Evolutionary conservation across 345 rosid genomes (phyloP).

Genomic region (Noccaea bulbosa): DNA sequence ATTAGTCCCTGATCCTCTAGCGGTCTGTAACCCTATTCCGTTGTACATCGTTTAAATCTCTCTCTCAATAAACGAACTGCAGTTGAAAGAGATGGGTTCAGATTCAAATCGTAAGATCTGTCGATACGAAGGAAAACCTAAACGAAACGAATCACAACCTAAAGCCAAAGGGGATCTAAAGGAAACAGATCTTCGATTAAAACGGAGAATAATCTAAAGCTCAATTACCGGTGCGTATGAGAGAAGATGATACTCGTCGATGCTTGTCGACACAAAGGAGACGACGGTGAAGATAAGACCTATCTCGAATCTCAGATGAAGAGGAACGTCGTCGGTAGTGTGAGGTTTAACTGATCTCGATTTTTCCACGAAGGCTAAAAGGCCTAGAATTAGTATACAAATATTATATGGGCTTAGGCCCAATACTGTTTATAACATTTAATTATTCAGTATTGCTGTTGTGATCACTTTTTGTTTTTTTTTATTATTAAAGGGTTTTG

Average conservation of each 20-base stretch:
- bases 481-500: no score
- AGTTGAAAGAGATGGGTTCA: slow-evolving; percentile 25
- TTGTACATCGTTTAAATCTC: slow-evolving; percentile 62
- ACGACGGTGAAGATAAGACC: slow-evolving; percentile 15
- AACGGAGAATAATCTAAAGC: not conserved
- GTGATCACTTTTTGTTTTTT: no score
- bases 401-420: slow-evolving; percentile 26
- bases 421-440: not conserved
- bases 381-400: not conserved
- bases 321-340: not conserved
- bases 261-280: not conserved
- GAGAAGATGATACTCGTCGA: slow-evolving; percentile 24
- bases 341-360: slow-evolving; percentile 10
- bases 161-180: not conserved
- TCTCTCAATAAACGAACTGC: not conserved
- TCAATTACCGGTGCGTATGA: slow-evolving; percentile 26
- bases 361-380: not conserved
- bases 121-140: not conserved
- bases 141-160: not conserved
- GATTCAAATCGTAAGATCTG: slow-evolving; percentile 41
- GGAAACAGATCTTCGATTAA: not conserved
- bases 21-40: slow-evolving; percentile 91
- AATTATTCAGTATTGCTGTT: no score
- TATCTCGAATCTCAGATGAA: not conserved
- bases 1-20: slow-evolving; percentile 97